Evolutionary conservation across 768 basidiomycete species (phyloP).

Genomic region (Boletus pseudo-olivaceus): DNA sequence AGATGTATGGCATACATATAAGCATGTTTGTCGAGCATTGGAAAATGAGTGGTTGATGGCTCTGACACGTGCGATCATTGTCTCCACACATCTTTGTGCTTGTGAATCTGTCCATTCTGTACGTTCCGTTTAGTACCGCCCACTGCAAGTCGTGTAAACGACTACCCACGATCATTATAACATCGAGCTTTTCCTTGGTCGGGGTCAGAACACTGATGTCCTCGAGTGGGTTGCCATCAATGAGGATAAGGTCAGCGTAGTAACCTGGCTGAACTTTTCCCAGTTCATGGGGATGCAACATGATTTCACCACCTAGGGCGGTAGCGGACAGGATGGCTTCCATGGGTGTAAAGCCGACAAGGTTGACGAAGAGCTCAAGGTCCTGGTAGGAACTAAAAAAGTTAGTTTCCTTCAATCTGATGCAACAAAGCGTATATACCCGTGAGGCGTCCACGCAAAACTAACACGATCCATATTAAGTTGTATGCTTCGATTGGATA

Average conservation of each 20-base stretch:
- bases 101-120: constrained; percentile 30
- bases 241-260: constrained; percentile 36
- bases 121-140: not conserved
- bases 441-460: constrained; percentile 33
- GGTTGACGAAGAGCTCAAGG: constrained; percentile 36
- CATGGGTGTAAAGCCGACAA: constrained; percentile 35
- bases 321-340: constrained; percentile 36
- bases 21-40: no score
- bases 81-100: not conserved
- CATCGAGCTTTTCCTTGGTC: constrained; percentile 30
- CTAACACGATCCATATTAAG: constrained; percentile 6
- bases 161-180: constrained; percentile 33
- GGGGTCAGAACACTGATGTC: constrained; percentile 33
- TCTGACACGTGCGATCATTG: not conserved
- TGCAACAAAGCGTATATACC: constrained; percentile 8
- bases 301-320: constrained; percentile 35
- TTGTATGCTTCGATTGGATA: not conserved
- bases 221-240: constrained; percentile 35
- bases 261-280: constrained; percentile 37
- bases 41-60: not conserved
- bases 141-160: not conserved
- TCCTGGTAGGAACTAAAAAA: constrained; percentile 32
- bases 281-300: constrained; percentile 35
- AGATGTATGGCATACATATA: not conserved
- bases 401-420: not conserved